These are phyloP conservation scores for Hypoxylon fuscum DNA, from an alignment of 495 filamentous ascomycete genomes.

Conservation along the genomic window DNA sequence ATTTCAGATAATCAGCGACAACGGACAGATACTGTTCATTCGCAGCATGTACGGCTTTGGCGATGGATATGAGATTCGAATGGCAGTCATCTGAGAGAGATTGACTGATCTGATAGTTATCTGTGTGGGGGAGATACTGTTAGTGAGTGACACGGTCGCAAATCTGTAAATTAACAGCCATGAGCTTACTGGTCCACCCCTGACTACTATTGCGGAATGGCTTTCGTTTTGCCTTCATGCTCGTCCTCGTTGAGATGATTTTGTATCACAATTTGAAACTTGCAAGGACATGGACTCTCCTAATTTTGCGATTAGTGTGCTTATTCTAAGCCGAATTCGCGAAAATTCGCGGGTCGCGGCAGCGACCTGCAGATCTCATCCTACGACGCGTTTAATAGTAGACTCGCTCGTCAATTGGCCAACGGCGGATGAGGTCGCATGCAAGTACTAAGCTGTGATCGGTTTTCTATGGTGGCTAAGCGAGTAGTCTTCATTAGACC, in stretches of 20 bases:
- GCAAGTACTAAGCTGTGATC: too few relatives aligned
- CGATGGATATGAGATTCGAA: constrained; percentile 11
- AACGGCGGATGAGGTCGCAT: too few relatives aligned
- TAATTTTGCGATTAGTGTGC: too few relatives aligned
- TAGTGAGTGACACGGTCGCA: neutral
- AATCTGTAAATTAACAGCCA: neutral
- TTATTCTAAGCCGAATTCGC: too few relatives aligned
- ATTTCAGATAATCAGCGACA: constrained; percentile 23
- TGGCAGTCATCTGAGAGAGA: constrained; percentile 7
- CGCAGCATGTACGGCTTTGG: constrained; percentile 6
- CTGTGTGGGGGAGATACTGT: neutral
- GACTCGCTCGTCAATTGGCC: too few relatives aligned
- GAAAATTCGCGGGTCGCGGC: too few relatives aligned
- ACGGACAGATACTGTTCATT: constrained; percentile 21
- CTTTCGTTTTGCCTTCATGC: constrained; percentile 15
- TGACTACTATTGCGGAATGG: neutral
- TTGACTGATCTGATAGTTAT: neutral
- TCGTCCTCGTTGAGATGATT: neutral
- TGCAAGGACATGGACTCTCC: too few relatives aligned
- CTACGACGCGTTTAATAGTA: too few relatives aligned
- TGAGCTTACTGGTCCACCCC: constrained; percentile 26
- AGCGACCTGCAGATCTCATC: too few relatives aligned
- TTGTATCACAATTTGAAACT: neutral
- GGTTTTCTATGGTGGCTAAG: too few relatives aligned
- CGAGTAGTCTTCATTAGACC: too few relatives aligned